Conservation (phyloP, 1,139 yeast species). For the Kodamaea arcana region DNA sequence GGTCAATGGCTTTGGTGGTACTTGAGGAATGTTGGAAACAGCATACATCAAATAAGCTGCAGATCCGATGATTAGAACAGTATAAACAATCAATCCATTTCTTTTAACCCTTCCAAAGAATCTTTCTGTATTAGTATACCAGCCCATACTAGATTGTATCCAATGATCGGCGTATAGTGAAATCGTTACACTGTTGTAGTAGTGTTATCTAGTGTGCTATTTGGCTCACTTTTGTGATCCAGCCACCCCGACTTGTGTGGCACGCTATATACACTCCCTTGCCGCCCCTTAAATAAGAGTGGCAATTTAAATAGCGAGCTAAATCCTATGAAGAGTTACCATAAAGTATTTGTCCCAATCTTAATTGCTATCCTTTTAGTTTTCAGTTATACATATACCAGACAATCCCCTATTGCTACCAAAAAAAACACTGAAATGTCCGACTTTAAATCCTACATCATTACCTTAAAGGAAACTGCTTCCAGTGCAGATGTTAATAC, state of each 20-base stretch:
- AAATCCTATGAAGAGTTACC: conserved; percentile 1
- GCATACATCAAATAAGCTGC: conserved; percentile 33
- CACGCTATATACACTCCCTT: background rate
- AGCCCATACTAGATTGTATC: conserved; percentile 1
- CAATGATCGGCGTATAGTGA: too few relatives aligned
- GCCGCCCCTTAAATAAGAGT: background rate
- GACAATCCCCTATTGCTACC: background rate
- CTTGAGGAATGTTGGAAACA: conserved; percentile 28
- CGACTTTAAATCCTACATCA: conserved; percentile 29
- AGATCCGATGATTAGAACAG: conserved; percentile 29
- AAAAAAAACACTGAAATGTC: conserved; percentile 9
- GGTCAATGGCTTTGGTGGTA: conserved; percentile 12
- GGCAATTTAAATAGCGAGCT: background rate
- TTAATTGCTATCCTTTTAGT: conserved; percentile 5
- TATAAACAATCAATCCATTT: conserved; percentile 36
- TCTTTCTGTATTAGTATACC: conserved; percentile 7
- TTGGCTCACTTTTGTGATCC: background rate
- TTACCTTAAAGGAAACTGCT: conserved; percentile 36
- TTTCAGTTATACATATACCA: conserved; percentile 1
- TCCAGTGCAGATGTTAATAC: conserved; percentile 27
- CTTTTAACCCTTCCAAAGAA: conserved; percentile 25
- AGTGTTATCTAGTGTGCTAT: too few relatives aligned
- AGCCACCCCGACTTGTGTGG: background rate
- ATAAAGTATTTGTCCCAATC: conserved; percentile 4
- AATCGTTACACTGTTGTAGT: too few relatives aligned